Base-by-base conservation (phyloP, 2,329 filamentous ascomycete genomes). In the Fusarium beomiforme region DNA sequence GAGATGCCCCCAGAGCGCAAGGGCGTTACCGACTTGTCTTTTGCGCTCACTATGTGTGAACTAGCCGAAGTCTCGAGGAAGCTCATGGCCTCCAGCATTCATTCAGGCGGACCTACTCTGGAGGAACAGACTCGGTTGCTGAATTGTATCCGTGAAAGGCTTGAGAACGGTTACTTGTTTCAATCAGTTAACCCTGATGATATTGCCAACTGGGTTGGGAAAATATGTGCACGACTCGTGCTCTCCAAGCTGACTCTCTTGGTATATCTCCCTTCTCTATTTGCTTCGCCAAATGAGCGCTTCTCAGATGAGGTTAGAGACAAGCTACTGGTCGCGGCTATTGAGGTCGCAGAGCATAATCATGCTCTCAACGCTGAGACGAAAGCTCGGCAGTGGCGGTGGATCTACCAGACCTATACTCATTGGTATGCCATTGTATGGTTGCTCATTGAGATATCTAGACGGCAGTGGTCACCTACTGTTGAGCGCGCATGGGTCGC, bases 401-500 rank as follows among this genome's bases (percentile, higher is more conserved):
- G 88, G 88, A 79, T 88, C 9, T 89, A 87, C 76, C 85, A 88
- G 71, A 88, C 86, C 0, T 89, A 88, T 74, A 87, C 85, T 1
- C 87, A 89, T 64, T 90, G 87, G 86, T 84, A 89, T 69, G 86
- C 88, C 8, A 83, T 89, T 6, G 86, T 87, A 1, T 90, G 87
- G 69, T 80, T 89, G 1, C 72, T 90, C 31, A 81, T 89, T 16
- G 86, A 89, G 71, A 78, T 85, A 2, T 83, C 82, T 17, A 83
- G 82, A 6, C 79, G 83, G 1, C 79, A 81, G 3, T 86, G 84
- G 83, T 83, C 83, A 14, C 79, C 84, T 3, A 78, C 81, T 7
- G 72, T 83, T 1, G 86, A 87, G 67, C 78, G 85, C 4, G 84
- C 82, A 1, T 88, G 86, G 85, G 70, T 80, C 2, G 83, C 83